These are phyloP conservation scores for Microbotryum saponariae DNA, from an alignment of 1,284 basidiomycete species.

Conservation along the genomic window DNA sequence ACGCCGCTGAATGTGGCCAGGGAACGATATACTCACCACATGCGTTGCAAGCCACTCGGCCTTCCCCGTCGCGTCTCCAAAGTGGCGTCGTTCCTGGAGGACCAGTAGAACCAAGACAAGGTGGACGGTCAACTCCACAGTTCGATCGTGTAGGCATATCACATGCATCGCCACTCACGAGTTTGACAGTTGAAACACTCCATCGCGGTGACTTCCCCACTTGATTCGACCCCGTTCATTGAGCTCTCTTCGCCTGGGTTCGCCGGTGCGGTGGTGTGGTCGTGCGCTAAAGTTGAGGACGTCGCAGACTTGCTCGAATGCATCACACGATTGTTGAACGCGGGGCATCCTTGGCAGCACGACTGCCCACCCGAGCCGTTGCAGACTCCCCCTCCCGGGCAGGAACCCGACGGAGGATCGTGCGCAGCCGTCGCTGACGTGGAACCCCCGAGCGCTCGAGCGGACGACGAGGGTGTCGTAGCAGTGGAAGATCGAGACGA, in stretches of 20 bases:
- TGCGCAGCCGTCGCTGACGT: not conserved
- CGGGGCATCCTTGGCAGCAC: slow-evolving; percentile 85
- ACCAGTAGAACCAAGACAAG: not conserved
- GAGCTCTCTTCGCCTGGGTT: not conserved
- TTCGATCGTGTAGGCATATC: not conserved
- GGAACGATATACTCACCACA: slow-evolving; percentile 59
- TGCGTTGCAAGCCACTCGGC: slow-evolving; percentile 77
- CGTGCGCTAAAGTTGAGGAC: not conserved
- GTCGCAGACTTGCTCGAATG: not conserved
- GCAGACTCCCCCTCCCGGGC: slow-evolving; percentile 89
- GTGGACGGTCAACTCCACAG: not conserved
- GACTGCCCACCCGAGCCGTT: slow-evolving; percentile 87
- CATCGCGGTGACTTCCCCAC: slow-evolving; percentile 28
- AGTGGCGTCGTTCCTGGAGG: slow-evolving; percentile 64
- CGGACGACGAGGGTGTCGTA: not conserved
- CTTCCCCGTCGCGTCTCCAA: slow-evolving; percentile 87
- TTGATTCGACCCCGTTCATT: not conserved
- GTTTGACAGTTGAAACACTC: slow-evolving; percentile 37
- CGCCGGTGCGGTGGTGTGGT: slow-evolving; percentile 1
- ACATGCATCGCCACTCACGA: slow-evolving; percentile 9
- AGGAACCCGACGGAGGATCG: slow-evolving; percentile 52
- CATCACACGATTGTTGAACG: slow-evolving; percentile 66
- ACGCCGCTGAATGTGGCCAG: slow-evolving; percentile 40
- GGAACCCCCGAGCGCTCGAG: not conserved
- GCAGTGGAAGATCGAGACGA: not conserved